phyloP scores from a whole-genome alignment of 2,329 filamentous ascomycete genomes.

The Xylaria sp. region DNA sequence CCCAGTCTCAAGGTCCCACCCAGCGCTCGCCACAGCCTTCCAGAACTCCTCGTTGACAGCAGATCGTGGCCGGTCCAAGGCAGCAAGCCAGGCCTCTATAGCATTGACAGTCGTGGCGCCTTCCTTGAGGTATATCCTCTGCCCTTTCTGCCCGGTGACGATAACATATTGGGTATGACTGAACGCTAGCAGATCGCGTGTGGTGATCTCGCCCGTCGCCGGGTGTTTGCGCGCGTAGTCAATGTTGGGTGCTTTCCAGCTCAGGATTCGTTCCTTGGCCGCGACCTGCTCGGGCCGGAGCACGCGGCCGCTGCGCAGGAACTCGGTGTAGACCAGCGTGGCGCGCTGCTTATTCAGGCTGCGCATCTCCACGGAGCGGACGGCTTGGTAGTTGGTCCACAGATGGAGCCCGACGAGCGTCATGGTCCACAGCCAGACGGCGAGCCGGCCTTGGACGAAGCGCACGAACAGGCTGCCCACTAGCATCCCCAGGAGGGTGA shows the following conservation, averaged over 20 bases:
- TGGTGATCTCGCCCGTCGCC: constrained; percentile 24
- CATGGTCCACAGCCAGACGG: constrained; percentile 77
- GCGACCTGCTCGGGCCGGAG: constrained; percentile 71
- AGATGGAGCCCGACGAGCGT: constrained; percentile 77
- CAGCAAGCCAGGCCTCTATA: constrained; percentile 48
- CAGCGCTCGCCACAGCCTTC: constrained; percentile 50
- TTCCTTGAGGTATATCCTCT: constrained; percentile 68
- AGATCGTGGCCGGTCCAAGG: constrained; percentile 39
- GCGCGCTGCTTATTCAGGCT: constrained; percentile 87
- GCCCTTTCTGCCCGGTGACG: constrained; percentile 55
- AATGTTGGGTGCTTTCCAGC: constrained; percentile 52
- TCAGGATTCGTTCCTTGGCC: constrained; percentile 68
- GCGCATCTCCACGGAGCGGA: constrained; percentile 81
- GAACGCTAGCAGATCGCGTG: constrained; percentile 56
- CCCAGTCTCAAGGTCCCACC: constrained; percentile 70
- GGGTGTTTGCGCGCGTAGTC: constrained; percentile 45
- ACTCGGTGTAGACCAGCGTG: constrained; percentile 72
- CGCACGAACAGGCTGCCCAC: constrained; percentile 82
- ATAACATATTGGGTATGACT: constrained; percentile 64
- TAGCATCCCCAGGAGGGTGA: constrained; percentile 86
- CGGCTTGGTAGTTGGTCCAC: constrained; percentile 83
- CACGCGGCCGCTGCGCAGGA: constrained; percentile 56
- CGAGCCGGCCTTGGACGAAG: constrained; percentile 69
- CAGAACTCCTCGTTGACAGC: constrained; percentile 50
- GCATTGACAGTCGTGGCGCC: constrained; percentile 48